phyloP scores from a whole-genome alignment of 1,284 basidiomycete genomes.

The Xerocomus amazonicus region DNA sequence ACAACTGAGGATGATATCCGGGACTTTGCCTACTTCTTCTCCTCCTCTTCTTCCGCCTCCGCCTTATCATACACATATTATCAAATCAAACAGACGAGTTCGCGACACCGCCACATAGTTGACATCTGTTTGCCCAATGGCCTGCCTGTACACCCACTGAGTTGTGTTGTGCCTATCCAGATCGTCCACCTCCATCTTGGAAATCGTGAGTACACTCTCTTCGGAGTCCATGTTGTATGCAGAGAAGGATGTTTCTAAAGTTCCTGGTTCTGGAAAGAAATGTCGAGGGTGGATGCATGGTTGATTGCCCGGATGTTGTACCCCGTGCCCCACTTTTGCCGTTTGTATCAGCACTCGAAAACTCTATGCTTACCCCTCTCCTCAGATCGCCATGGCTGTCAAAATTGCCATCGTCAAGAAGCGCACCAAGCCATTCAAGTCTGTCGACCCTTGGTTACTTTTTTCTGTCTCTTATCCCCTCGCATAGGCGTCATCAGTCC shows the following conservation, averaged over 20 bases:
- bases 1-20: too few species aligned
- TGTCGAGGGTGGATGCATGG: slow-evolving; percentile 32
- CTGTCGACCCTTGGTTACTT: slow-evolving; percentile 30
- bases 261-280: neutral
- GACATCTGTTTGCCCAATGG: too few species aligned
- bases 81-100: too few species aligned
- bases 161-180: slow-evolving; percentile 17
- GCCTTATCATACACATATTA: too few species aligned
- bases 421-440: slow-evolving; percentile 95
- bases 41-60: too few species aligned
- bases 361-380: slow-evolving; percentile 17
- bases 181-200: slow-evolving; percentile 33
- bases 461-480: slow-evolving; percentile 17
- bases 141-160: slow-evolving; percentile 20
- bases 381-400: slow-evolving; percentile 69
- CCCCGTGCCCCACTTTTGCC: neutral
- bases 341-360: slow-evolving; percentile 3
- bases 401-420: slow-evolving; percentile 94
- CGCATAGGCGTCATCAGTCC: slow-evolving; percentile 87
- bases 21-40: too few species aligned
- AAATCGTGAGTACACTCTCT: slow-evolving; percentile 37
- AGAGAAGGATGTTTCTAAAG: neutral
- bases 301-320: slow-evolving; percentile 27
- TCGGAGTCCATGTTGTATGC: neutral
- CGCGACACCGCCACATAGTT: too few species aligned